Conservation (phyloP, 257 asterid species). For the Gentiana straminea region DNA sequence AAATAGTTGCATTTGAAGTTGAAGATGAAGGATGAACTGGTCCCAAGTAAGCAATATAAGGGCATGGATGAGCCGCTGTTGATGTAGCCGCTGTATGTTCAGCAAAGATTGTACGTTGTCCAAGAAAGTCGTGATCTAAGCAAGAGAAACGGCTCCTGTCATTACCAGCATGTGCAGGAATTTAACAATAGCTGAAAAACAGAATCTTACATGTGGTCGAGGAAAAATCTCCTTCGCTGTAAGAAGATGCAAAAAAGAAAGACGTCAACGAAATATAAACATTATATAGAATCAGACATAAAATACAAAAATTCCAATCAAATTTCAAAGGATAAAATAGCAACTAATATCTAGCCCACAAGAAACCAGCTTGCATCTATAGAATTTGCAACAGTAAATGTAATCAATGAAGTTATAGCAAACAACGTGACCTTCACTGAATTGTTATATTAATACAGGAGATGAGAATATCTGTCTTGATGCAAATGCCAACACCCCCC, state of each 20-base stretch:
- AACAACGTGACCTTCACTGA: too few species aligned
- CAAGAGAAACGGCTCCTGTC: constrained; percentile 21
- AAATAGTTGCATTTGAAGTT: constrained; percentile 45
- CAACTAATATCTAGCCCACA: too few species aligned
- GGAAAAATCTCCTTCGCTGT: constrained; percentile 82
- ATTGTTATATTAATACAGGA: too few species aligned
- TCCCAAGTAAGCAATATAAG: constrained; percentile 75
- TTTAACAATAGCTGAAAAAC: constrained; percentile 7
- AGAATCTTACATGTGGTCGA: constrained; percentile 61
- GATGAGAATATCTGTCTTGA: too few species aligned
- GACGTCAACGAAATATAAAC: constrained; percentile 17
- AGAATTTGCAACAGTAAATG: too few species aligned
- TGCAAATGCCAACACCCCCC: too few species aligned
- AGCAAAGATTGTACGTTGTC: constrained; percentile 55
- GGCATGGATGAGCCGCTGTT: constrained; percentile 69
- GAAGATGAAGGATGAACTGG: constrained; percentile 73
- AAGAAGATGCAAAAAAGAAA: constrained; percentile 18
- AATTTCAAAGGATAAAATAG: too few species aligned
- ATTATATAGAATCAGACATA: constrained; percentile 3
- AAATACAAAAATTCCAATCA: not conserved
- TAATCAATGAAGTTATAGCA: too few species aligned
- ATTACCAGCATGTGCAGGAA: constrained; percentile 8
- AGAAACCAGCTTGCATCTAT: too few species aligned
- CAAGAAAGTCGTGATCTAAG: constrained; percentile 57
- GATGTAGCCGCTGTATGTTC: constrained; percentile 62